Evolutionary conservation across 129 eudicot genomes (phyloP), one percentile per base, ranked within the genome.

Genomic region (Heracleum sosnowskyi): DNA sequence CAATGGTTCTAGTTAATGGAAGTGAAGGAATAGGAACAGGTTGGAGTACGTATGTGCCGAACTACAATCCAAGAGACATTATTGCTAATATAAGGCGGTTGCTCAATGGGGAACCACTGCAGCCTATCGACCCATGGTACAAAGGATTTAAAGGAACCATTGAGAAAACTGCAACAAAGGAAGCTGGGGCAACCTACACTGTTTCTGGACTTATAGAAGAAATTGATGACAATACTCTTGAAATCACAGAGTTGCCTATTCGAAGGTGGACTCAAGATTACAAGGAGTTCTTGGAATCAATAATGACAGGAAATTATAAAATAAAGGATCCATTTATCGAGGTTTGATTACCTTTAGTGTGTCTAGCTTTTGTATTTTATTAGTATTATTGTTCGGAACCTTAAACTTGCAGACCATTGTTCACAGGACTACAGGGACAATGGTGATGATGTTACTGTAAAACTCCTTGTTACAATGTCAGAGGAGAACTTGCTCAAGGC

Each of bases 11-110:
- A 42, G 96, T 95, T 4, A 95, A 95, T 86, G 97, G 98, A 69
- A 90, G 97, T 83, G 97, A 95, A 90, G 98, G 97, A 75, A 91
- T 91, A 39, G 97, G 97, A 57, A 95, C 98, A 6, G 98, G 98
- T 15, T 95, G 98, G 98, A 91, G 97, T 75, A 69, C 98, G 8
- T 95, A 79, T 76, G 74, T 91, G 37, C 98, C 98, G 6, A 95
- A 95, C 81, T 95, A 89, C 76, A 91, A 91, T 73, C 97, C 98
- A 28, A 74, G 89, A 17, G 96, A 95, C 46, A 87, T 95, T 47
- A 84, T 90, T 77, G 91, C 93, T 22, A 95, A 95, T 44, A 71
- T 95, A 74, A 88, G 85, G 82, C 89, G 81, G 10, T 73, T 95
- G 77, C 31, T 95, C 39, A 88, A 87, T 63, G 90, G 81, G 76